Conservation (phyloP, 1,284 basidiomycete species). For the Melampsora americana region DNA sequence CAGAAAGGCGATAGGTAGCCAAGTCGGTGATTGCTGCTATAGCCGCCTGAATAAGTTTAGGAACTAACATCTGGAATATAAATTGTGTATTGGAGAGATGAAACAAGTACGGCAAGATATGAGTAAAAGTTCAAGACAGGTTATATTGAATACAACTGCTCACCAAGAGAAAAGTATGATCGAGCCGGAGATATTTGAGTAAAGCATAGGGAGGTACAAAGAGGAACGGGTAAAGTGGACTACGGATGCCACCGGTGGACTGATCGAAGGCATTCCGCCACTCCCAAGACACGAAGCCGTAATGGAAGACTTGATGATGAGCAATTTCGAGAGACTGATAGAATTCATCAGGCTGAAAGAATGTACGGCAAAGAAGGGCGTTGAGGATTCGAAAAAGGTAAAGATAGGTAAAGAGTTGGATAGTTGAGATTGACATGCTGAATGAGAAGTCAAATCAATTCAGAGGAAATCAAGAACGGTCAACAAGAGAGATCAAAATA, state of each 20-base stretch:
- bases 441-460: neutral
- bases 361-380: conserved; percentile 72
- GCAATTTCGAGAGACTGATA: conserved; percentile 93
- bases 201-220: conserved; percentile 76
- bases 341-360: conserved; percentile 97
- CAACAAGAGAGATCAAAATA: too few species aligned
- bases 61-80: conserved; percentile 57
- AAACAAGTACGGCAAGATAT: neutral
- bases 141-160: conserved; percentile 47
- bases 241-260: conserved; percentile 57
- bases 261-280: conserved; percentile 71
- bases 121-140: conserved; percentile 39
- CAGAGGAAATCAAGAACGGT: too few species aligned
- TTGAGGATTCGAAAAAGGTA: conserved; percentile 55
- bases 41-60: conserved; percentile 73
- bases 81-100: conserved; percentile 22
- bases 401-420: conserved; percentile 49
- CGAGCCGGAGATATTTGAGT: conserved; percentile 62
- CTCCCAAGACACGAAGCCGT: conserved; percentile 93
- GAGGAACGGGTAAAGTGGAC: conserved; percentile 56
- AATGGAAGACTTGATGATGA: conserved; percentile 80
- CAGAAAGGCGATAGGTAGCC: conserved; percentile 66
- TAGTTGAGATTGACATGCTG: neutral
- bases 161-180: conserved; percentile 61
- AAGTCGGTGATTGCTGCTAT: conserved; percentile 80